Conservation (phyloP, 1,284 basidiomycete genomes). For the Chalciporus sp. region DNA sequence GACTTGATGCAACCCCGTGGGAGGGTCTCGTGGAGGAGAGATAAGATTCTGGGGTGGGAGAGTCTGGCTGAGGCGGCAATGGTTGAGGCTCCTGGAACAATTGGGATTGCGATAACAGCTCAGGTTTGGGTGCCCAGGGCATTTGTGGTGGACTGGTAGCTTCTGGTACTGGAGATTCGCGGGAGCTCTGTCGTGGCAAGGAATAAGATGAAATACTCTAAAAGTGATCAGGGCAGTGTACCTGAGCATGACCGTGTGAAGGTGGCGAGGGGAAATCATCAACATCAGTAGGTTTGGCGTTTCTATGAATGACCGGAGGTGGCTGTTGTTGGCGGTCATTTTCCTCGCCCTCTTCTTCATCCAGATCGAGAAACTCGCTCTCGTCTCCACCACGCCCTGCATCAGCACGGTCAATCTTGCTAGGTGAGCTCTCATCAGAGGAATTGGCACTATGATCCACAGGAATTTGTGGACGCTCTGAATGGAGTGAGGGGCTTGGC, state of each 20-base stretch:
- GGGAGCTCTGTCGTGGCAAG: constrained; percentile 6
- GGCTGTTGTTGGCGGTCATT: constrained; percentile 25
- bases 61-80: constrained; percentile 26
- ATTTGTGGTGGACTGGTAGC: constrained; percentile 15
- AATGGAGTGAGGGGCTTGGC: constrained; percentile 44
- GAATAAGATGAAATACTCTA: constrained; percentile 14
- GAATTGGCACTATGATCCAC: not conserved
- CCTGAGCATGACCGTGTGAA: constrained; percentile 28
- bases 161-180: constrained; percentile 11
- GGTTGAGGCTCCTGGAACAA: constrained; percentile 28
- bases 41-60: constrained; percentile 34
- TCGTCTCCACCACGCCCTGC: constrained; percentile 17
- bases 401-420: constrained; percentile 2
- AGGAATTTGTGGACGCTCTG: constrained; percentile 1
- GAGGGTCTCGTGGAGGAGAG: constrained; percentile 26
- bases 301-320: constrained; percentile 15
- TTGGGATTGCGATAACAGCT: constrained; percentile 29
- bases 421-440: constrained; percentile 4
- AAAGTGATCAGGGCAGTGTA: constrained; percentile 11
- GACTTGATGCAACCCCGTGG: constrained; percentile 13
- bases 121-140: constrained; percentile 26
- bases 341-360: constrained; percentile 48
- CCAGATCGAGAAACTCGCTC: constrained; percentile 59
- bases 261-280: constrained; percentile 48
- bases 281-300: constrained; percentile 33